Percentiles rank a stretch among this genome's conserved stretches.
These are phyloP conservation scores for Populus alba DNA, from an alignment of 345 rosid species.

Conservation along the genomic window DNA sequence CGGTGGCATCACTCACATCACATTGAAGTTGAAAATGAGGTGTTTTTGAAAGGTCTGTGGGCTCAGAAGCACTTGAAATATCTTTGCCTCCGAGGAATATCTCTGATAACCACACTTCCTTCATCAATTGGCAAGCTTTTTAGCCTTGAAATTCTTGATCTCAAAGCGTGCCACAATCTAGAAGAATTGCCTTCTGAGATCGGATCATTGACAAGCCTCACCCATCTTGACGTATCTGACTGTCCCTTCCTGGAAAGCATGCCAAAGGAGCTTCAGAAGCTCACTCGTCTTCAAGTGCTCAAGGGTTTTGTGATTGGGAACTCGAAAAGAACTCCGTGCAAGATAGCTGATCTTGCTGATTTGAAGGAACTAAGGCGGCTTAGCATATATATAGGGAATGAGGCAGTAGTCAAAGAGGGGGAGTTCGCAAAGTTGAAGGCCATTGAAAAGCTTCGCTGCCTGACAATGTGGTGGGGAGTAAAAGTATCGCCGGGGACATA, in stretches of 20 bases:
- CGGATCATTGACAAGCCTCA: conserved; percentile 21
- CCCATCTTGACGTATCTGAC: conserved; percentile 33
- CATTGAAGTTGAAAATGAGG: conserved; percentile 35
- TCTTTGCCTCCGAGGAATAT: conserved; percentile 43
- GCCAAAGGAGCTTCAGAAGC: conserved; percentile 28
- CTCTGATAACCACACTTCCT: conserved; percentile 33
- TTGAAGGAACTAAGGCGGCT: conserved; percentile 16
- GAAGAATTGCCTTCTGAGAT: conserved; percentile 35
- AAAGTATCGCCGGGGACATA: neutral
- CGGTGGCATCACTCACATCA: conserved; percentile 35
- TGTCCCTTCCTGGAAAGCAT: conserved; percentile 39
- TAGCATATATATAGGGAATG: conserved; percentile 5
- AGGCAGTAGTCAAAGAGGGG: neutral
- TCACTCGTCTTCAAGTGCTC: conserved; percentile 27
- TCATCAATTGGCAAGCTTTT: conserved; percentile 11
- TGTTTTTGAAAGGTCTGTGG: conserved; percentile 26
- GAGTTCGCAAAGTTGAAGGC: conserved; percentile 1
- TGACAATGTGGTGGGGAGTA: conserved; percentile 24
- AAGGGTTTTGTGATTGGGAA: conserved; percentile 35
- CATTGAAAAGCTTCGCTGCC: conserved; percentile 1
- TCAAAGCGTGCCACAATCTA: conserved; percentile 37
- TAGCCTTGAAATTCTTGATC: conserved; percentile 35
- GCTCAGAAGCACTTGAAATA: conserved; percentile 24
- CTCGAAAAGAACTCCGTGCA: neutral
- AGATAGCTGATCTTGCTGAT: conserved; percentile 7